Base-by-base conservation (phyloP, 805 yeast genomes). In the Barnettozyma siamensis region DNA sequence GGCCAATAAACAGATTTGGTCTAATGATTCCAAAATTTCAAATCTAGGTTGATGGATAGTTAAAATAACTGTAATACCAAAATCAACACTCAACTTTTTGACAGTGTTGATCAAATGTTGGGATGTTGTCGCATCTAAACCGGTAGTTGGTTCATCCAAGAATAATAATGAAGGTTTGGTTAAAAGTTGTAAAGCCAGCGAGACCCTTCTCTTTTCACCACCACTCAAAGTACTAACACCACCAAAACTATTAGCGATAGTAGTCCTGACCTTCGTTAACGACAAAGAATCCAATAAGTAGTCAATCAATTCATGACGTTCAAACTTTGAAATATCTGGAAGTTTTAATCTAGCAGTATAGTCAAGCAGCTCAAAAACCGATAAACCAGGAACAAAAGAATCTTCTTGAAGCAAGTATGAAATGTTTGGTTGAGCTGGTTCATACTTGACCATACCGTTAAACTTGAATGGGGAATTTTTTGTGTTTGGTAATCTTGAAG, bases 101-200 rank as follows among this genome's bases (percentile, higher is more conserved):
- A 88, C 68, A 0, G 86, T 76, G 34, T 71, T 65, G 13, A 87
- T 73, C 28, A 87, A 65, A 42, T 78, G 63, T 48, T 70, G 74
- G 0, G 95, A 89, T 11, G 88, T 79, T 46, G 77, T 78, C 5
- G 94, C 80, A 59, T 87, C 95, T 27, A 87, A 63, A 1, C 95
- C 95, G 0, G 95, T 86, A 1, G 95, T 87, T 6, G 95, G 95
- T 52, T 87, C 95, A 58, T 87, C 96, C 33, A 87, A 61, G 52
- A 86, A 86, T 45, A 88, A 60, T 2, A 87, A 65, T 0, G 88
- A 76, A 0, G 95, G 95, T 48, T 79, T 83, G 6, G 84, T 75
- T 36, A 87, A 66, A 55, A 87, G 64, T 57, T 87, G 95, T 15
- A 86, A 75, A 0, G 87, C 95, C 29, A 87, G 73, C 34, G 89